Evolutionary conservation across 345 rosid species (phyloP).

Genomic region (Syzygium jambos): DNA sequence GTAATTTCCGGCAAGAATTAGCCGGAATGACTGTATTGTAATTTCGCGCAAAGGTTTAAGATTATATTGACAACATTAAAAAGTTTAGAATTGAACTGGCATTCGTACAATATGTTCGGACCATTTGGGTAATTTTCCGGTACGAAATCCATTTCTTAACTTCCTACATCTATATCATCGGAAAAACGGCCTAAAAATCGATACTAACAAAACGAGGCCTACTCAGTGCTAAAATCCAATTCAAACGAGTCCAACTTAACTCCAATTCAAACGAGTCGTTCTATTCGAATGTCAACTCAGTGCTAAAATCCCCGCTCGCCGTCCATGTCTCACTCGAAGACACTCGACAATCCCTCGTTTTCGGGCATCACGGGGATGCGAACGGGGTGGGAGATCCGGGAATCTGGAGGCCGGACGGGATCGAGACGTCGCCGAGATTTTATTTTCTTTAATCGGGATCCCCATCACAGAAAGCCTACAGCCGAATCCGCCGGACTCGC

Average conservation of each 20-base stretch:
- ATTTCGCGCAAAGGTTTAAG: fast-evolving
- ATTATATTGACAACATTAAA: neutral
- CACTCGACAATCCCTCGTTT: neutral
- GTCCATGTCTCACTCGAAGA: fast-evolving
- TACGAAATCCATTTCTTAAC: neutral
- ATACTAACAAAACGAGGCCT: neutral
- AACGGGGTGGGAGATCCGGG: neutral
- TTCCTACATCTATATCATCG: neutral
- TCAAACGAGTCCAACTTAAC: neutral
- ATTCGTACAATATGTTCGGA: neutral
- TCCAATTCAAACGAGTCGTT: neutral
- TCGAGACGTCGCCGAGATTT: fast-evolving
- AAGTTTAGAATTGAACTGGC: fast-evolving
- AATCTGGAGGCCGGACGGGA: neutral
- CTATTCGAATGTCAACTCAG: neutral
- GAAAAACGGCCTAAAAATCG: neutral
- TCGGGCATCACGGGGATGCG: neutral
- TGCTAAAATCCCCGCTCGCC: neutral
- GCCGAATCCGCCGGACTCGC: neutral
- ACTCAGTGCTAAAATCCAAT: no score
- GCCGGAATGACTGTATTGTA: fast-evolving
- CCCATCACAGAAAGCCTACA: neutral
- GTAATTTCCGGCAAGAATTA: neutral
- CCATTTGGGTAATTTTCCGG: neutral
- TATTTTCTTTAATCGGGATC: neutral